A percentile compares a stretch with the other conserved stretches of the same genome.
Evolutionary conservation across 108 stramenopile genomes (phyloP).

Genomic region (Skeletonema potamos): DNA sequence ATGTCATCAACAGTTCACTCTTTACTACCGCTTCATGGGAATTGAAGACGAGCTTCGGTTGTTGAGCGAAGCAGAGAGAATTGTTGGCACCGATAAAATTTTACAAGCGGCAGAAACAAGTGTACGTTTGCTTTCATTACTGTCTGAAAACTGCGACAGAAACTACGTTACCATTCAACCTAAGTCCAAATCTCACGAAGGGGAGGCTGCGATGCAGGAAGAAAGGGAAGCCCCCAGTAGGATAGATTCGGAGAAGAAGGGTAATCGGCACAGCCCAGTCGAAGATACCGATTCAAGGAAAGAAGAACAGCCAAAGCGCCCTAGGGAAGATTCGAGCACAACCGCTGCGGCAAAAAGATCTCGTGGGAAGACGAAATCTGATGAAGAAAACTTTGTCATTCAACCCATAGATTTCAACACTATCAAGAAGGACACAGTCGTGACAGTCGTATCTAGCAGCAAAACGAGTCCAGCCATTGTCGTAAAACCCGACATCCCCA

Average conservation of each 20-base stretch:
- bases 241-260: too few species aligned
- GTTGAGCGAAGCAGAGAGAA: conserved; percentile 33
- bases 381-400: not conserved
- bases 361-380: not conserved
- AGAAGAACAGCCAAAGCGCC: not conserved
- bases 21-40: conserved; percentile 61
- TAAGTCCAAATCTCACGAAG: too few species aligned
- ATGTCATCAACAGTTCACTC: conserved; percentile 68
- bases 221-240: not conserved
- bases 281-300: not conserved
- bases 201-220: not conserved
- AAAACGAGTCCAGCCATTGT: not conserved
- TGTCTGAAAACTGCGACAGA: not conserved
- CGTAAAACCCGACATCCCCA: not conserved
- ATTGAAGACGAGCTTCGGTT: conserved; percentile 40
- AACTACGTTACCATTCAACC: too few species aligned
- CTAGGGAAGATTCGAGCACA: not conserved
- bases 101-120: conserved; percentile 27
- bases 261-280: too few species aligned
- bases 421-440: not conserved
- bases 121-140: conserved; percentile 32
- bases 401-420: not conserved
- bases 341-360: not conserved
- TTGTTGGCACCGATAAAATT: conserved; percentile 29
- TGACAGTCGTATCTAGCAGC: not conserved